Percentiles rank a stretch among this genome's conserved stretches.
phyloP scores from a whole-genome alignment of 2,329 filamentous ascomycete genomes.

The Tricladium varicosporioides region DNA sequence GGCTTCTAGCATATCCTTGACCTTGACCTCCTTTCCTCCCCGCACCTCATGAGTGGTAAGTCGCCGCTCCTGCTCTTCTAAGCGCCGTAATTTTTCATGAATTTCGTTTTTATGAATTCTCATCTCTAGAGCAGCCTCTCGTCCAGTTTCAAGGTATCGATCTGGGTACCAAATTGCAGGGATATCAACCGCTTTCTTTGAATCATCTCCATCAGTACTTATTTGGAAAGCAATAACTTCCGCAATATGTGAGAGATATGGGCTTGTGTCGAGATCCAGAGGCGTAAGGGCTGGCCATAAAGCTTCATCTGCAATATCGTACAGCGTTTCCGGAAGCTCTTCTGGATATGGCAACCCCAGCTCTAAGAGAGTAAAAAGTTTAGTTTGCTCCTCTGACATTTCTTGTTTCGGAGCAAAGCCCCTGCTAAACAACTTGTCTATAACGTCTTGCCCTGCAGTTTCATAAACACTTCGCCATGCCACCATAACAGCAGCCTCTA shows the following conservation, averaged over 20 bases:
- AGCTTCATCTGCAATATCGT: constrained; percentile 34
- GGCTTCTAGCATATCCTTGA: constrained; percentile 31
- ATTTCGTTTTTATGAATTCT: constrained; percentile 27
- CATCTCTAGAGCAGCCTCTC: constrained; percentile 47
- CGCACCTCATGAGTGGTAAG: constrained; percentile 25
- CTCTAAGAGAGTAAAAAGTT: constrained; percentile 33
- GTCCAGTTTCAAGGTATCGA: constrained; percentile 47
- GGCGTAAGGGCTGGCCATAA: constrained; percentile 27
- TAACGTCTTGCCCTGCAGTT: constrained; percentile 11
- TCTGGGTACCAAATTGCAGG: constrained; percentile 53
- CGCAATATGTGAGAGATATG: constrained; percentile 37
- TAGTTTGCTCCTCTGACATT: constrained; percentile 13
- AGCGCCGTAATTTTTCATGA: constrained; percentile 28
- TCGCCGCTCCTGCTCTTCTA: constrained; percentile 27
- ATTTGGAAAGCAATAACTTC: constrained; percentile 52
- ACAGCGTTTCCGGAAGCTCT: constrained; percentile 29
- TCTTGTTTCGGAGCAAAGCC: constrained; percentile 15
- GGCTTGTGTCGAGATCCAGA: constrained; percentile 21
- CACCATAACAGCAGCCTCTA: constrained; percentile 27
- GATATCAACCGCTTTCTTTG: constrained; percentile 46
- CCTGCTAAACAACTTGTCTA: constrained; percentile 29
- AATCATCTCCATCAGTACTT: constrained; percentile 35
- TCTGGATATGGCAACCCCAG: constrained; percentile 26
- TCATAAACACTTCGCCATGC: constrained; percentile 23
- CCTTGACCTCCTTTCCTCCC: constrained; percentile 26